phyloP scores from a whole-genome alignment of 2,329 filamentous ascomycete genomes.

The Pyrenochaeta sp. region DNA sequence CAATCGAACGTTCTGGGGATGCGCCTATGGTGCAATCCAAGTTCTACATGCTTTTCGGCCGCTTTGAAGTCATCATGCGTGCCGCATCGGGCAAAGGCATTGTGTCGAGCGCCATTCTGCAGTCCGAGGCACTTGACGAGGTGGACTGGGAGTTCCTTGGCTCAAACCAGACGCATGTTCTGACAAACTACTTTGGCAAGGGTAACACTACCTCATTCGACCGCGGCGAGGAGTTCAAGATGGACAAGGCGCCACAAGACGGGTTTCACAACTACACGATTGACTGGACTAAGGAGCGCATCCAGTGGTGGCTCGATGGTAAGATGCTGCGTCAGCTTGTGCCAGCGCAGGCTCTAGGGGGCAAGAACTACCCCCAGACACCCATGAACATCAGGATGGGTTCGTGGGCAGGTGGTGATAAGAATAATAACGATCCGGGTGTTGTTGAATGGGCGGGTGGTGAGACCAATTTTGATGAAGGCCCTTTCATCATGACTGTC shows the following conservation, averaged over 20 bases:
- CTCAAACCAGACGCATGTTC: conserved; percentile 47
- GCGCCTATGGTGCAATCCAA: conserved; percentile 77
- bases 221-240: conserved; percentile 50
- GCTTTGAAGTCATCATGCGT: conserved; percentile 58
- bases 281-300: conserved; percentile 71
- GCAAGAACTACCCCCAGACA: conserved; percentile 73
- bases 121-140: conserved; percentile 63
- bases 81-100: conserved; percentile 60
- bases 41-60: conserved; percentile 65
- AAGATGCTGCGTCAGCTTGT: conserved; percentile 68
- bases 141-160: conserved; percentile 61
- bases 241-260: conserved; percentile 40
- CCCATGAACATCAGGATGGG: conserved; percentile 77
- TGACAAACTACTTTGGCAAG: conserved; percentile 65
- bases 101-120: conserved; percentile 59
- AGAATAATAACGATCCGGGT: conserved; percentile 49
- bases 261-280: conserved; percentile 57
- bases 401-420: conserved; percentile 69
- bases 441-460: conserved; percentile 69
- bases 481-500: conserved; percentile 78
- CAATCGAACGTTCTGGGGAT: conserved; percentile 73
- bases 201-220: conserved; percentile 63
- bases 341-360: conserved; percentile 66
- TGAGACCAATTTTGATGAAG: conserved; percentile 70
- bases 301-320: conserved; percentile 73